These are phyloP conservation scores for Carex myosuroides DNA, from an alignment of 176 grass and related monocot species.

Conservation along the genomic window DNA sequence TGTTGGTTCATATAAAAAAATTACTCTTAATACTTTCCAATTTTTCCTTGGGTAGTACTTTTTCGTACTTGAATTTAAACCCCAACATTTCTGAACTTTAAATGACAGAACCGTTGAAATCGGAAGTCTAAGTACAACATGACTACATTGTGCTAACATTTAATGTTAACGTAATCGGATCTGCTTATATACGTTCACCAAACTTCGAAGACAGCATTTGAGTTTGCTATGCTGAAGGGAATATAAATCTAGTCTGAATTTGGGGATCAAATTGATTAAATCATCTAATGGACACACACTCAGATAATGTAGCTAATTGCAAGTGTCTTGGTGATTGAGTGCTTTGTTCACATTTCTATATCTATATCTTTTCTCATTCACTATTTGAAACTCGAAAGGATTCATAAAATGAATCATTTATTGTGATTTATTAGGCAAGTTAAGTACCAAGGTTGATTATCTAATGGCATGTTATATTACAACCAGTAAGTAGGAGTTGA, in stretches of 20 bases:
- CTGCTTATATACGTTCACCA: too few species aligned
- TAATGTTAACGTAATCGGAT: background rate
- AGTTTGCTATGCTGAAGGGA: background rate
- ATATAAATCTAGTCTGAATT: background rate
- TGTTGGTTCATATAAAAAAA: background rate
- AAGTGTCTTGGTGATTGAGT: background rate
- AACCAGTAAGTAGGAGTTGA: background rate
- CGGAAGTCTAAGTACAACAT: background rate
- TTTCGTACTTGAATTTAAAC: background rate
- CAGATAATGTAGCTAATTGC: background rate
- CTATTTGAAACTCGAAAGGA: background rate
- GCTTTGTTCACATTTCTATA: background rate
- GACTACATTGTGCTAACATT: background rate
- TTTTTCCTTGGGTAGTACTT: conserved; percentile 9
- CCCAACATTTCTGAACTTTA: background rate
- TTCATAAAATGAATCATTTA: background rate
- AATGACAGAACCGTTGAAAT: background rate
- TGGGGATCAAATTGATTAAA: background rate
- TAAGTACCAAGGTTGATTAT: background rate
- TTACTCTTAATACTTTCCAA: background rate
- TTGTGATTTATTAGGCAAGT: background rate
- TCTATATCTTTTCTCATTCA: background rate
- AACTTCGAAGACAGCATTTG: background rate
- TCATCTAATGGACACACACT: background rate
- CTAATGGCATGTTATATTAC: background rate